Evolutionary conservation across 1,284 basidiomycete genomes (phyloP).

Genomic region (Prillingera fragicola): DNA sequence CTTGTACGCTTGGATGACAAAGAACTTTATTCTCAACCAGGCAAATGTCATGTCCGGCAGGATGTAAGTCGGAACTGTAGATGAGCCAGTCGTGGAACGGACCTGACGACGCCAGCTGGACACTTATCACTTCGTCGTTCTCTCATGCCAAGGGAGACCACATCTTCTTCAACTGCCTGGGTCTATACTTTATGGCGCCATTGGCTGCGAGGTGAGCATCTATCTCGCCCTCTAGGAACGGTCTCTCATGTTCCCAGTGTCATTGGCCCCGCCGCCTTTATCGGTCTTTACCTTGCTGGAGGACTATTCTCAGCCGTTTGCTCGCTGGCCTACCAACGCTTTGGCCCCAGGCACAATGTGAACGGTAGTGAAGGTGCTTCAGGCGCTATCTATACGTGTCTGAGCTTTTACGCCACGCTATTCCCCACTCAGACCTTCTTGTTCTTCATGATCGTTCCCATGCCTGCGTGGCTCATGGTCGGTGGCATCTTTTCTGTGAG

Average conservation of each 20-base stretch:
- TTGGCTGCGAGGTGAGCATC: constrained; percentile 54
- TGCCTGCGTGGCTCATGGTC: constrained; percentile 75
- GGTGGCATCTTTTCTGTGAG: constrained; percentile 61
- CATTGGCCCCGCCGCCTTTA: constrained; percentile 65
- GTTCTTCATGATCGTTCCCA: constrained; percentile 75
- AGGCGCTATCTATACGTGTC: constrained; percentile 45
- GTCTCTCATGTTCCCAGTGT: constrained; percentile 37
- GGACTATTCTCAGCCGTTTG: constrained; percentile 60
- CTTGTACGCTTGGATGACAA: constrained; percentile 56
- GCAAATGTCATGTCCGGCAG: constrained; percentile 64
- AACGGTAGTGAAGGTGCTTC: constrained; percentile 60
- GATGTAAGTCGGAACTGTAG: constrained; percentile 58
- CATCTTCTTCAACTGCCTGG: constrained; percentile 70
- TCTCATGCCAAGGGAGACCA: constrained; percentile 63
- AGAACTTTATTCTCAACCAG: constrained; percentile 62
- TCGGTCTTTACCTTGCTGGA: constrained; percentile 68
- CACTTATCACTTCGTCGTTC: constrained; percentile 66
- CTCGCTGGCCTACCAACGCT: constrained; percentile 57
- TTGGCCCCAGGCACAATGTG: neutral
- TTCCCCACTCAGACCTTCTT: constrained; percentile 65
- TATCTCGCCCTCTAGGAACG: neutral
- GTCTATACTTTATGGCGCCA: constrained; percentile 72
- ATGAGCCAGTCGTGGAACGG: no score
- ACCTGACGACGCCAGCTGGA: constrained; percentile 64
- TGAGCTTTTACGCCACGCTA: constrained; percentile 64